phyloP scores from a whole-genome alignment of 176 grass and related monocot genomes.

The Carex parvula region DNA sequence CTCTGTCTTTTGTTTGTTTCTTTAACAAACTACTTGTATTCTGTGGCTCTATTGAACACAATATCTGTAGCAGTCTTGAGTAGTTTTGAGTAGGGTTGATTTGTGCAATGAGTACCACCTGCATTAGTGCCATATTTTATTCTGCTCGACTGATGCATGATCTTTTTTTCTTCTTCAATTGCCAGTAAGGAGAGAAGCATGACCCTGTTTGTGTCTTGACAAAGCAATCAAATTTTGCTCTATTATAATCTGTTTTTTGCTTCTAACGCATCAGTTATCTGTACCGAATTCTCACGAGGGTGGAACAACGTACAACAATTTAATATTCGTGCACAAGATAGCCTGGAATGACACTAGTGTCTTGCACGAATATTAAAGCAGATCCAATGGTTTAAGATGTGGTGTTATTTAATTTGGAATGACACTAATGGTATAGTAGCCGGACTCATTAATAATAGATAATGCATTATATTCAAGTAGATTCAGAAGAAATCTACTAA shows the following conservation, averaged over 20 bases:
- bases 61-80: background rate
- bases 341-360: no score
- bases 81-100: background rate
- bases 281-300: background rate
- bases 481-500: no score
- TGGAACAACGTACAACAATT: background rate
- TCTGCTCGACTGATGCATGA: background rate
- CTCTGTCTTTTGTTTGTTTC: slow-evolving; percentile 2
- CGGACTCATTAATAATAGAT: no score
- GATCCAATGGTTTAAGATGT: no score
- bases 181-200: background rate
- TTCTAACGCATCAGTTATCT: background rate
- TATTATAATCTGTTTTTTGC: background rate
- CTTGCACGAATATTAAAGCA: no score
- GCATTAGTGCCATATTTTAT: background rate
- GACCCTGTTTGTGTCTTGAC: background rate
- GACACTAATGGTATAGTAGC: no score
- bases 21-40: slow-evolving; percentile 8
- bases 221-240: background rate
- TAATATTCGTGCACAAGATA: no score
- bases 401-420: no score
- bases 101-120: background rate
- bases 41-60: background rate
- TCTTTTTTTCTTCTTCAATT: background rate
- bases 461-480: no score